Conservation (phyloP, 306 rosid genomes). For the Macrotyloma uniflorum region DNA sequence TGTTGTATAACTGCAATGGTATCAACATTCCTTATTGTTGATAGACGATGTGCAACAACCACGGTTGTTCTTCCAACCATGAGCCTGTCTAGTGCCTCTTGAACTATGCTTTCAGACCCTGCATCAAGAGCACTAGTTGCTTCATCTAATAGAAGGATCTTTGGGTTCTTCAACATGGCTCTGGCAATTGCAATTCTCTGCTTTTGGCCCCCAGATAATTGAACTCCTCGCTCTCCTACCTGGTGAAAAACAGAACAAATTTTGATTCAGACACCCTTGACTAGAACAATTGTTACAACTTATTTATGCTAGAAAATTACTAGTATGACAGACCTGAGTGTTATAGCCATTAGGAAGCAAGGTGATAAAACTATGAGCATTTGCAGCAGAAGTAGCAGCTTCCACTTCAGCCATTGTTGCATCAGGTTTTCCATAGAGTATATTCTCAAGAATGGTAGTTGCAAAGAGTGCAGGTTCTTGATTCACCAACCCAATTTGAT, state of each 20-base stretch:
- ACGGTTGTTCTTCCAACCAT: slow-evolving; percentile 96
- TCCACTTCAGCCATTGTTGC: slow-evolving; percentile 94
- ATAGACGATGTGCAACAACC: slow-evolving; percentile 90
- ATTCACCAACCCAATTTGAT: slow-evolving; percentile 95
- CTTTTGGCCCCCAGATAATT: slow-evolving; percentile 95
- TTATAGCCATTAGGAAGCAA: slow-evolving; percentile 88
- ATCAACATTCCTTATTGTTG: slow-evolving; percentile 91
- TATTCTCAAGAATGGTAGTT: slow-evolving; percentile 91
- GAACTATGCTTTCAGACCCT: slow-evolving; percentile 95
- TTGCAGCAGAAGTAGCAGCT: slow-evolving; percentile 87
- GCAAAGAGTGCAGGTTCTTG: slow-evolving; percentile 99
- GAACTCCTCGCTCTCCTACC: slow-evolving; percentile 98
- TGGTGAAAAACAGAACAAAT: slow-evolving; percentile 31
- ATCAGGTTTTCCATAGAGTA: slow-evolving; percentile 87
- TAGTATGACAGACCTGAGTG: slow-evolving; percentile 71
- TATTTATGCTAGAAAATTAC: not conserved
- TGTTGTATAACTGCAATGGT: slow-evolving; percentile 92
- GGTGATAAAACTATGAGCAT: slow-evolving; percentile 91
- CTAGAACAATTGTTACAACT: not conserved
- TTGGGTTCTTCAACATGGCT: slow-evolving; percentile 95
- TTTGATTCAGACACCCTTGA: not conserved
- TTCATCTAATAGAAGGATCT: slow-evolving; percentile 92
- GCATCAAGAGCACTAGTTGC: slow-evolving; percentile 99
- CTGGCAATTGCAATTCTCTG: slow-evolving; percentile 99
- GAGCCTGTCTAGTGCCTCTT: slow-evolving; percentile 94